Conservation (phyloP, 2,329 filamentous ascomycete genomes). For the Phaeophleospora eucalypticola region DNA sequence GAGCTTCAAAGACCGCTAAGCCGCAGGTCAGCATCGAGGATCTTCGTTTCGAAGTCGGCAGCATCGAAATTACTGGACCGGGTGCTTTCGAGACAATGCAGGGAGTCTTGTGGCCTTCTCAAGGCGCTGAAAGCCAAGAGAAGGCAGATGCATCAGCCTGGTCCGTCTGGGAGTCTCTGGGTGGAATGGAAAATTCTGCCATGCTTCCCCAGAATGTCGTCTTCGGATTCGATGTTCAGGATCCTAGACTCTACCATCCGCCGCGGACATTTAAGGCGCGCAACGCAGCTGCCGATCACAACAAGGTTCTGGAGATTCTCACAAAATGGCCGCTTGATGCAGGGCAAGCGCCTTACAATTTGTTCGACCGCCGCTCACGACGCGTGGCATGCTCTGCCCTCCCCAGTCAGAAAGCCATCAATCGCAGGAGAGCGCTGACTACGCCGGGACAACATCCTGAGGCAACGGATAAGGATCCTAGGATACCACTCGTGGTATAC, state of each 20-base stretch:
- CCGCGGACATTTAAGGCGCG: slow-evolving; percentile 50
- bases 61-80: slow-evolving; percentile 67
- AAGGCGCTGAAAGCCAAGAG: slow-evolving; percentile 8
- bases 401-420: slow-evolving; percentile 73
- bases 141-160: slow-evolving; percentile 29
- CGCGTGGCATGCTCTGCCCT: slow-evolving; percentile 62
- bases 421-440: slow-evolving; percentile 65
- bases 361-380: slow-evolving; percentile 68
- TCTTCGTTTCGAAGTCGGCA: slow-evolving; percentile 67
- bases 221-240: slow-evolving; percentile 67
- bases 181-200: slow-evolving; percentile 62
- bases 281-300: slow-evolving; percentile 23
- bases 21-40: slow-evolving; percentile 64
- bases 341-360: slow-evolving; percentile 32
- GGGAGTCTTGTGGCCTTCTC: slow-evolving; percentile 57
- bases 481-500: slow-evolving; percentile 72
- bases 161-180: slow-evolving; percentile 49
- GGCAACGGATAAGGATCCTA: slow-evolving; percentile 59
- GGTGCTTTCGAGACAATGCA: slow-evolving; percentile 74
- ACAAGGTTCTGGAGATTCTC: slow-evolving; percentile 55
- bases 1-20: slow-evolving; percentile 56
- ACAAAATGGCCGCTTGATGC: slow-evolving; percentile 65
- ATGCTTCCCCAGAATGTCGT: slow-evolving; percentile 66
- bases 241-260: slow-evolving; percentile 77
- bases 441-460: slow-evolving; percentile 61